Evolutionary conservation across 768 basidiomycete genomes (phyloP), one percentile per base, ranked within the genome.

Genomic region (Fomitopsis serialis): DNA sequence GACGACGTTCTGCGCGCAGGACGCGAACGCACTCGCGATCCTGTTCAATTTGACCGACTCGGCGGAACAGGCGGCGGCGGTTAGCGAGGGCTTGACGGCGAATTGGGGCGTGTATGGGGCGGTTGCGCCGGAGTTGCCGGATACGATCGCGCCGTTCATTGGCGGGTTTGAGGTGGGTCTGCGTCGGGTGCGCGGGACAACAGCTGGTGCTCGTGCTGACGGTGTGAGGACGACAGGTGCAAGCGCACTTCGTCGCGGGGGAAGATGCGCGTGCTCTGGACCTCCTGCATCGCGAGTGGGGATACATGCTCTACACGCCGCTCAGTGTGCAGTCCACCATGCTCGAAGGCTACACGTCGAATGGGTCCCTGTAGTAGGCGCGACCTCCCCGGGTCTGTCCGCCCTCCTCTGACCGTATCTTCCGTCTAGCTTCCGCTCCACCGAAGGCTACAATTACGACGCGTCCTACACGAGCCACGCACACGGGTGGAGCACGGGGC

Each of bases 131-230:
- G 80, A 83, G 61, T 63, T 83, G 6, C 78, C 78, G 0, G 79
- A 79, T 55, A 82, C 80, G 1, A 80, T 83, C 45, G 77, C 76
- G 56, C 81, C 81, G 3, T 83, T 82, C 55, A 81, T 82, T 11
- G 69, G 75, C 48, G 78, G 79, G 2, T 76, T 81, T 48, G 80
- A 83, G 75, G 79, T 78, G 43, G n/a, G 29, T 32, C 6, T 32
- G 29, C 5, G 6, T 32, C 11, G 29, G 5, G 11, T 32, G 5
- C 29, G 11, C 6, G 71, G 50, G n/a, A 36, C 29, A 11, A 9
- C 9, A 9, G 25, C 6, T 23, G 22, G 5, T 17, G 22, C 45
- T 27, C 15, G 9, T 9, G 21, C 4, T 27, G 24, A 24, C 8
- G 21, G 10, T 11, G n/a, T 24, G 15, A 9, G 23, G 24, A 7